Percentiles rank a stretch among this genome's conserved stretches.
Conservation (phyloP, 2,329 filamentous ascomycete species). For the Cytospora paraplurivora region DNA sequence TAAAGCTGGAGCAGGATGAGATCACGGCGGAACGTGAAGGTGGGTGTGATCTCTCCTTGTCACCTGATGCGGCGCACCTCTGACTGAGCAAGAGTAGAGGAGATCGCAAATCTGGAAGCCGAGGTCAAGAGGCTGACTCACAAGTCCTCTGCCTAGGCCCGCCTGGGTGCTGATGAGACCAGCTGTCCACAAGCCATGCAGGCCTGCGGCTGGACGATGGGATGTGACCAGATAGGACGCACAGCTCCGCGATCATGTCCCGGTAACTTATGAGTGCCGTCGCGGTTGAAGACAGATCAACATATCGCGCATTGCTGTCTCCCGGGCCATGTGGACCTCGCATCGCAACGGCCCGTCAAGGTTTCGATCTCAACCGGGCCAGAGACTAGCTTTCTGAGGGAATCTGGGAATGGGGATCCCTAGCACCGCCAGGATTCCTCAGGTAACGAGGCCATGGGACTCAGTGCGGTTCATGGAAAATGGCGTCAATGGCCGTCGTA, state of each 20-base stretch:
- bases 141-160: slow-evolving; percentile 9
- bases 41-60: slow-evolving; percentile 37
- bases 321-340: neutral
- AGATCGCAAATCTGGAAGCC: slow-evolving; percentile 42
- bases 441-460: neutral
- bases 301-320: neutral
- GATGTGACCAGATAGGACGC: neutral
- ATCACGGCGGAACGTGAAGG: slow-evolving; percentile 60
- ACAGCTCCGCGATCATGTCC: neutral
- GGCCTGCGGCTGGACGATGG: neutral
- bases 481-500: neutral
- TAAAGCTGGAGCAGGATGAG: slow-evolving; percentile 74
- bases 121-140: slow-evolving; percentile 39
- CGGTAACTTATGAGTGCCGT: neutral
- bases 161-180: neutral
- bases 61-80: neutral
- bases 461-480: neutral
- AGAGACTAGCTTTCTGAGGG: neutral
- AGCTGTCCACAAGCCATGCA: neutral
- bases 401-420: neutral
- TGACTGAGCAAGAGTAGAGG: slow-evolving; percentile 27
- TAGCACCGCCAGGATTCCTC: neutral
- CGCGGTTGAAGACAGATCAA: neutral
- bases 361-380: neutral
- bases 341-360: neutral